phyloP scores from a whole-genome alignment of 2,329 filamentous ascomycete species.

The Cercospora berteroae region DNA sequence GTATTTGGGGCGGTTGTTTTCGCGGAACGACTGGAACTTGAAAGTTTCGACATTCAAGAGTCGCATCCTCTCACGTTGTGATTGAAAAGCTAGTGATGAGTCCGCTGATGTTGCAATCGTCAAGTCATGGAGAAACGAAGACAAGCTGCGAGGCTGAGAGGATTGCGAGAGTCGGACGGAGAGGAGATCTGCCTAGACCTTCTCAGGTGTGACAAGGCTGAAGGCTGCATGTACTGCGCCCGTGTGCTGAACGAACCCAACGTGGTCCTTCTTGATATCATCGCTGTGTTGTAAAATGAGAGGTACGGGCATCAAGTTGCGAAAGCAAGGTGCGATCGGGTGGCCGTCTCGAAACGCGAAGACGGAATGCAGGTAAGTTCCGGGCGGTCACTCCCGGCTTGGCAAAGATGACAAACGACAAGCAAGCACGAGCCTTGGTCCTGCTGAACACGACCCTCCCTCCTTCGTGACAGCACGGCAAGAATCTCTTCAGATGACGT shows the following conservation, averaged over 20 bases:
- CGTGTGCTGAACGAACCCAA: neutral
- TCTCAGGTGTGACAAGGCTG: neutral
- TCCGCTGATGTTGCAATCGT: neutral
- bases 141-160: neutral
- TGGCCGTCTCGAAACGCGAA: too few species aligned
- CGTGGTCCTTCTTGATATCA: too few species aligned
- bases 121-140: neutral
- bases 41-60: conserved; percentile 9
- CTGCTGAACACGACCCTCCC: too few species aligned
- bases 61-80: neutral
- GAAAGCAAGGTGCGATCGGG: too few species aligned
- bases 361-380: too few species aligned
- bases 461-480: too few species aligned
- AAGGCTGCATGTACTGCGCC: neutral
- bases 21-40: conserved; percentile 2
- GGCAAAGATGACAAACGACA: too few species aligned
- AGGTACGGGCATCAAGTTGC: too few species aligned
- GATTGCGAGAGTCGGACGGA: neutral
- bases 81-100: neutral
- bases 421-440: too few species aligned
- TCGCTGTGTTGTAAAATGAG: too few species aligned
- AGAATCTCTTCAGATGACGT: too few species aligned
- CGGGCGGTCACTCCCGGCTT: too few species aligned
- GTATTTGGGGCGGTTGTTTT: conserved; percentile 5
- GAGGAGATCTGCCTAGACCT: neutral